Evolutionary conservation across 2,329 filamentous ascomycete species (phyloP).

Genomic region (Verticillium nonalfalfae): DNA sequence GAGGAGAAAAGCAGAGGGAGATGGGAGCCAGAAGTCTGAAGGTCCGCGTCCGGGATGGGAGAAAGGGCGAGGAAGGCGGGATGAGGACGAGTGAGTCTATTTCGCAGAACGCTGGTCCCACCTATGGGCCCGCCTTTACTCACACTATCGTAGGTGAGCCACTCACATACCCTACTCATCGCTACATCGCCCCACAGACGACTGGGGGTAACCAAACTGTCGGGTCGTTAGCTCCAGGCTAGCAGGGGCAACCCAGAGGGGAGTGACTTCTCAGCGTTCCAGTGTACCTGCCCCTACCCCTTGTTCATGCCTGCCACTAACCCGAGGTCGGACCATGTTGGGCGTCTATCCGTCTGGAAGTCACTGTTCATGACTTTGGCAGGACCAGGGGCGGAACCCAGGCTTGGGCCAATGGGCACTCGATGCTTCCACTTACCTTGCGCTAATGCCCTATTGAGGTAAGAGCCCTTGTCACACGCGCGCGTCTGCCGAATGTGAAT

Average conservation of each 20-base stretch:
- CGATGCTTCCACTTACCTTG: background rate
- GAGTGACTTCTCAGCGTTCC: background rate
- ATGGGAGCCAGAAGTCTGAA: background rate
- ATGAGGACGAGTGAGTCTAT: background rate
- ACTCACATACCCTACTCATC: background rate
- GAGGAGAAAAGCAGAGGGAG: background rate
- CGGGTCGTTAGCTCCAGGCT: conserved; percentile 13
- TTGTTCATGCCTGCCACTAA: background rate
- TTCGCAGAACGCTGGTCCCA: background rate
- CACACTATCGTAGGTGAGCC: background rate
- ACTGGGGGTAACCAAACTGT: conserved; percentile 21
- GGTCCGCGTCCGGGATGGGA: background rate
- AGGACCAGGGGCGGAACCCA: background rate
- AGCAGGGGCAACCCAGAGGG: background rate
- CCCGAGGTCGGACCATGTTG: background rate
- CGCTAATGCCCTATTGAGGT: background rate
- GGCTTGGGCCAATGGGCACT: background rate
- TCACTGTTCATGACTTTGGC: background rate
- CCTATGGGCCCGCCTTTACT: background rate
- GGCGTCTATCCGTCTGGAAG: background rate
- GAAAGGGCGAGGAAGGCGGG: background rate
- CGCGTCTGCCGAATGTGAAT: background rate
- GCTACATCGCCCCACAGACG: background rate
- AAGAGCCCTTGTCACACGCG: background rate
- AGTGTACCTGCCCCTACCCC: background rate